A percentile compares a stretch with the other conserved stretches of the same genome.
Conservation (phyloP, 768 basidiomycete genomes). For the Amanita subjunquillea region DNA sequence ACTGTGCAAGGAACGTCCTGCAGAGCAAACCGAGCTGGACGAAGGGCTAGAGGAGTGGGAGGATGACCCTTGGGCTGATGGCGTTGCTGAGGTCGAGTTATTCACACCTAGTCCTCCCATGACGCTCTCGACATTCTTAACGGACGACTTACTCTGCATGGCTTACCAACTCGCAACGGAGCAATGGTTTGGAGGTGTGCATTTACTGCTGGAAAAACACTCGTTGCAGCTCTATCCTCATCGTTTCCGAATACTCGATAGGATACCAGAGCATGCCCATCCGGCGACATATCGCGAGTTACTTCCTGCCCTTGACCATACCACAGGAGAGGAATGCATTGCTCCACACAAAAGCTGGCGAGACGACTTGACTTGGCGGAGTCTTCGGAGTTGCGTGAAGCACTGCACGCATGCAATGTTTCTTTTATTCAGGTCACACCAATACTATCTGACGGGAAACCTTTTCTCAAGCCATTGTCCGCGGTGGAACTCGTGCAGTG, state of each 20-base stretch:
- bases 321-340: slow-evolving; percentile 32
- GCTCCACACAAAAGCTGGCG: slow-evolving; percentile 34
- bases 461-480: slow-evolving; percentile 24
- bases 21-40: slow-evolving; percentile 30
- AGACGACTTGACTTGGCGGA: slow-evolving; percentile 52
- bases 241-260: slow-evolving; percentile 60
- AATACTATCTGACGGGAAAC: slow-evolving; percentile 6
- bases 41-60: slow-evolving; percentile 59
- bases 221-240: slow-evolving; percentile 48
- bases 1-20: slow-evolving; percentile 35
- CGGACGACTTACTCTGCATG: slow-evolving; percentile 40
- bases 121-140: slow-evolving; percentile 55
- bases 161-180: slow-evolving; percentile 60
- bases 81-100: slow-evolving; percentile 13
- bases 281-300: slow-evolving; percentile 53
- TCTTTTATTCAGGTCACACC: neutral
- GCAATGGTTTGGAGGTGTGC: slow-evolving; percentile 48
- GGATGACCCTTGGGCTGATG: slow-evolving; percentile 71
- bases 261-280: slow-evolving; percentile 63
- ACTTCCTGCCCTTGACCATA: slow-evolving; percentile 50
- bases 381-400: slow-evolving; percentile 26
- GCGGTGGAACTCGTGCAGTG: slow-evolving; percentile 51
- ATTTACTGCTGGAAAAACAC: slow-evolving; percentile 49
- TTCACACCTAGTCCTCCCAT: slow-evolving; percentile 28
- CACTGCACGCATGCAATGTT: slow-evolving; percentile 21